Base-by-base conservation (phyloP, 108 stramenopile species). In the Cyclostephanos invisitatus region DNA sequence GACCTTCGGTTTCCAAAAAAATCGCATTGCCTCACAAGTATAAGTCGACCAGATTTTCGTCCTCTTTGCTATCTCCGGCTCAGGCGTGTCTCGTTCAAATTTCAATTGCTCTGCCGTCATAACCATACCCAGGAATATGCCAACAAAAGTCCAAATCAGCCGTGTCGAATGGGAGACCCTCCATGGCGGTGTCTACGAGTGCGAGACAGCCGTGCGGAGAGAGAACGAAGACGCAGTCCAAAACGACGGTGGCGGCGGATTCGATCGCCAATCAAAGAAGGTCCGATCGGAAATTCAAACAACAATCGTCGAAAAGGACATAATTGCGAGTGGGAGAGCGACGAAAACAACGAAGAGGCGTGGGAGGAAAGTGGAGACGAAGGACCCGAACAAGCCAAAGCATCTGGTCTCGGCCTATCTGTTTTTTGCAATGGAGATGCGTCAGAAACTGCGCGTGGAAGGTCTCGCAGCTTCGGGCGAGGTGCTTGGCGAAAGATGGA, bases 381-480 rank as follows among this genome's bases (percentile, higher is more conserved):
- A 59, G 35, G 58, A 36, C 15, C 58, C 27, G n/a, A 59, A 59
- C 58, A 59, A 59, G 3, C 58, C 58, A 8, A 59, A 59, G 58
- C 58, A 59, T 59, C 58, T 29, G 6, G 37, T 59, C 15, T 18
- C 58, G 29, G 35, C 58, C 0, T 59, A 35, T 29, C 58, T 59
- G 29, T 59, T 32, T 29, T 59, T 59, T 35, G 32, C 58, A 11
- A 32, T 27, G 28, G 58, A 59, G 29, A 36, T 35, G 29, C n/a
- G 25, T 59, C 58, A 32, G 0, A 59, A 59, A 37, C 58, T 59
- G n/a, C 25, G 14, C 12, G 58, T 35, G 35, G 32, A 0, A 15
- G 28, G 58, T 35, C 3, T 22, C 29, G 58, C 5, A 17, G 14
- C n/a, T 15, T 32, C 58, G 58, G 58, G 58, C 58, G 32, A 6